Conservation (phyloP, 192 early-diverging fungal genomes). For the Diversispora epigaea region DNA sequence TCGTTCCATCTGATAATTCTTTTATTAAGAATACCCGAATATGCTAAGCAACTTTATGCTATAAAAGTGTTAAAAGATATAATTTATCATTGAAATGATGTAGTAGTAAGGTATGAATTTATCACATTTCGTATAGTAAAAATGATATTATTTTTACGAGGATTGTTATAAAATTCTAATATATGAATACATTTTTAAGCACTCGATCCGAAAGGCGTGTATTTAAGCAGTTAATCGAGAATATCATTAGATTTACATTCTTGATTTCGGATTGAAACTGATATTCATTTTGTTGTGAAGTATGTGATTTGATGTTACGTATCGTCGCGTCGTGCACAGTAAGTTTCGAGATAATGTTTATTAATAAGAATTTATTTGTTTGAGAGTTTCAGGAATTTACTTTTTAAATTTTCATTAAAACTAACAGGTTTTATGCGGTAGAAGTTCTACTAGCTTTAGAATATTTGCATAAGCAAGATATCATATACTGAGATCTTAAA, state of each 20-base stretch:
- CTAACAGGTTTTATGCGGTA: slow-evolving; percentile 80
- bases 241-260: slow-evolving; percentile 93
- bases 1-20: background rate
- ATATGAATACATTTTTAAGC: slow-evolving; percentile 33
- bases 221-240: slow-evolving; percentile 87
- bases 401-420: background rate
- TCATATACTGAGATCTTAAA: slow-evolving; percentile 97
- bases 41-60: slow-evolving; percentile 79
- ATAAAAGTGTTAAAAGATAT: slow-evolving; percentile 99
- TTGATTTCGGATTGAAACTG: slow-evolving; percentile 91
- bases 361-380: too few relatives aligned
- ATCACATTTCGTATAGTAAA: background rate
- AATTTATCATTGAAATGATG: slow-evolving; percentile 98
- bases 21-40: slow-evolving; percentile 42
- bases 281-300: slow-evolving; percentile 98
- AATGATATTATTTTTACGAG: background rate
- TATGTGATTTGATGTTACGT: slow-evolving; percentile 97
- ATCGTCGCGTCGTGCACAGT: slow-evolving; percentile 86
- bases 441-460: slow-evolving; percentile 93
- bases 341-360: slow-evolving; percentile 15
- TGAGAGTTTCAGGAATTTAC: too few relatives aligned
- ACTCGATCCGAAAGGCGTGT: slow-evolving; percentile 93
- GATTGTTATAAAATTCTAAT: background rate
- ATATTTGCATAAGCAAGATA: slow-evolving; percentile 93
- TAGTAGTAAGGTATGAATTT: slow-evolving; percentile 73